phyloP scores from a whole-genome alignment of 2,329 filamentous ascomycete species.

The Alternaria angustiovoidea region DNA sequence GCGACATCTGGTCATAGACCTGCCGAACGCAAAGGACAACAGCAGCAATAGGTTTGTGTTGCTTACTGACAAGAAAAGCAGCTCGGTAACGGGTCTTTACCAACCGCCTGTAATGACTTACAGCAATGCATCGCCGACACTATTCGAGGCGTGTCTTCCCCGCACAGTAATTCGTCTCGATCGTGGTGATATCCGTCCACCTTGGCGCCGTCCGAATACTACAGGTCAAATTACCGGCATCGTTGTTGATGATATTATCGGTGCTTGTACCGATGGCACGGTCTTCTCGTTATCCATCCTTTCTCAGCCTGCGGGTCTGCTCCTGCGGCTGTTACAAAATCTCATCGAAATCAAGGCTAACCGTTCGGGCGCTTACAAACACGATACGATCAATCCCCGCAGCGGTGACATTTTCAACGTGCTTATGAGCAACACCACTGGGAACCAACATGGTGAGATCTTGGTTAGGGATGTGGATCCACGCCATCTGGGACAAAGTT shows the following conservation, averaged over 20 bases:
- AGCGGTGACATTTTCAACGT: slow-evolving; percentile 31
- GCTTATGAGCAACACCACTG: slow-evolving; percentile 35
- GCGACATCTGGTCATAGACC: slow-evolving; percentile 36
- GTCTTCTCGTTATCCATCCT: slow-evolving; percentile 71
- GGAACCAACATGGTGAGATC: slow-evolving; percentile 27
- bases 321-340: slow-evolving; percentile 78
- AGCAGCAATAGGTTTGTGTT: slow-evolving; percentile 34
- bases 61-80: slow-evolving; percentile 44
- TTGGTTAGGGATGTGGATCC: slow-evolving; percentile 39
- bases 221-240: slow-evolving; percentile 44
- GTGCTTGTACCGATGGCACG: slow-evolving; percentile 61
- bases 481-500: slow-evolving; percentile 22
- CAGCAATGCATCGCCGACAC: slow-evolving; percentile 38
- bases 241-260: slow-evolving; percentile 57
- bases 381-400: slow-evolving; percentile 20
- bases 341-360: slow-evolving; percentile 52
- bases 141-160: slow-evolving; percentile 55
- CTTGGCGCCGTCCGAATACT: slow-evolving; percentile 39
- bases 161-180: slow-evolving; percentile 59
- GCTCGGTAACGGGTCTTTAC: slow-evolving; percentile 41
- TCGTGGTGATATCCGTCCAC: slow-evolving; percentile 55
- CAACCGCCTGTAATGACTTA: slow-evolving; percentile 28
- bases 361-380: slow-evolving; percentile 22
- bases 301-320: slow-evolving; percentile 66
- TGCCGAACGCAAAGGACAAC: slow-evolving; percentile 1